These are phyloP conservation scores for Dictyostelium citrinum DNA, from an alignment of 78 protist genomes.

Conservation along the genomic window DNA sequence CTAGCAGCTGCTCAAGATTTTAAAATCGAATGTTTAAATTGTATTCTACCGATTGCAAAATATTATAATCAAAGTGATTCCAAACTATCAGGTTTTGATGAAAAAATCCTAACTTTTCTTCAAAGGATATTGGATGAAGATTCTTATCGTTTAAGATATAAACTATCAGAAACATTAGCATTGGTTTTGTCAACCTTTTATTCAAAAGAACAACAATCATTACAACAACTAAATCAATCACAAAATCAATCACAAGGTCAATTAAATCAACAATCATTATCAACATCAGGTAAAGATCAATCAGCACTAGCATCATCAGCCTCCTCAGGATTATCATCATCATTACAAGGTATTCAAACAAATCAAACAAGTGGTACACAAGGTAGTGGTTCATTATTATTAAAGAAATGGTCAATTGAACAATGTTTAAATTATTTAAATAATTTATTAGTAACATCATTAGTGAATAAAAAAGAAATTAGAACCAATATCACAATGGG, in stretches of 20 bases:
- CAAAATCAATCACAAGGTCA: neutral
- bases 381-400: no score
- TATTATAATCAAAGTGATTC: constrained; percentile 36
- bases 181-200: neutral
- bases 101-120: constrained; percentile 15
- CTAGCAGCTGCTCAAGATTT: neutral
- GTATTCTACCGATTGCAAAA: constrained; percentile 15
- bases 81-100: constrained; percentile 28
- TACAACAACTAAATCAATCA: neutral
- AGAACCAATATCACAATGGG: constrained; percentile 29
- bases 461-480: constrained; percentile 15
- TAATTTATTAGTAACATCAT: constrained; percentile 3
- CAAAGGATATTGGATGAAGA: constrained; percentile 7
- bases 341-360: neutral
- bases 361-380: neutral
- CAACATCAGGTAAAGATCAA: neutral
- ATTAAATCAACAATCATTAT: neutral
- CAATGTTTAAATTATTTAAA: constrained; percentile 16
- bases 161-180: constrained; percentile 8
- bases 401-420: constrained; percentile 27
- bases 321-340: neutral
- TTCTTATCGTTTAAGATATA: neutral
- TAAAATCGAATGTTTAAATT: constrained; percentile 23
- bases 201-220: constrained; percentile 1
- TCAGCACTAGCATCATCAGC: neutral